Evolutionary conservation across 371 early-diverging fungal species (phyloP), one percentile per base, ranked within the genome.

Genomic region (Sanchytrium tribonematis): DNA sequence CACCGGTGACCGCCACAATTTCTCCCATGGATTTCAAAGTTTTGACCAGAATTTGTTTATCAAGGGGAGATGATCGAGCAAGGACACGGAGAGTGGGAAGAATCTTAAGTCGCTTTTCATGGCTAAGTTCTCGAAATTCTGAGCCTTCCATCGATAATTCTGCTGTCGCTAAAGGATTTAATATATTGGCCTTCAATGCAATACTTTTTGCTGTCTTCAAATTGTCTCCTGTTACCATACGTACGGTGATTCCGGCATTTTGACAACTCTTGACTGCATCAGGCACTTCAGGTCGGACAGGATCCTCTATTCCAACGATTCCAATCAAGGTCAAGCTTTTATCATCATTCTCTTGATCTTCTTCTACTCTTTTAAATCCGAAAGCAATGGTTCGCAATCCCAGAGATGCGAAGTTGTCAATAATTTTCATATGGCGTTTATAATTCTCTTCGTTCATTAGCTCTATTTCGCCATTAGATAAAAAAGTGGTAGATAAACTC

Each of bases 1-100:
- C 96, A 69, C 95, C 94, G 1, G 94, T 95, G 77, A 94, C 91
- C 28, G 89, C 94, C 28, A 95, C 95, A 28, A 93, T 87, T 74
- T 94, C 90, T 29, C 87, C 90, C 67, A 88, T 80, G 69, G 85
- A 83, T 77, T 91, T 88, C 48, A 97, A 80, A 29, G 83, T 79
- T 30, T 79, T 77, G 5, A 95, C 93, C 66, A 97, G 83, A 69
- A 91, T 83, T 66, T 89, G 89, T 79, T 97, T 97, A 75, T 97
- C 96, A 31, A 83, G 78, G 27, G 97, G 97, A 65, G 88, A 87
- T 30, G 89, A 88, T 17, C 97, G 85, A 2, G 95, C 94, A 71
- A 97, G 77, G 0, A 97, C 93, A 76, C 88, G 88, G 48, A 97
- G 80, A 29, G 85, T 80, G 68, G 91, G 91, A 66, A 95, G 78